Conservation (phyloP, 2,329 filamentous ascomycete genomes). For the Cytospora piceae region DNA sequence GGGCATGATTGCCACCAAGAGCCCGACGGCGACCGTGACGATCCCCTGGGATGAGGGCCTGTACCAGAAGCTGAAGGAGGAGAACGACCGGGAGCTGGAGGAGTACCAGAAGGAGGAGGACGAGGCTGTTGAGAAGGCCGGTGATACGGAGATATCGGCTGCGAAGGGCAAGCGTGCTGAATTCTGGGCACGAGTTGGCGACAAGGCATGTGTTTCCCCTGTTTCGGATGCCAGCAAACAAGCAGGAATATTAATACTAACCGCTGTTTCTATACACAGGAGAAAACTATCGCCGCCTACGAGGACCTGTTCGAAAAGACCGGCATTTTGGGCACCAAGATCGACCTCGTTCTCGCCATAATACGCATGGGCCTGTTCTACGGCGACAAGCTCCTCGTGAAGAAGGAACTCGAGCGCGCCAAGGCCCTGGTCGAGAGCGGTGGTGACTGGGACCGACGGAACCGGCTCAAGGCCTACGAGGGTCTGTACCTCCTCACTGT, state of each 20-base stretch:
- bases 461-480: conserved; percentile 98
- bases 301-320: conserved; percentile 96
- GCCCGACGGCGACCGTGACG: conserved; percentile 64
- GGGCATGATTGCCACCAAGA: conserved; percentile 76
- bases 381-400: conserved; percentile 86
- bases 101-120: conserved; percentile 84
- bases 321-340: conserved; percentile 94
- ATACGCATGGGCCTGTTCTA: conserved; percentile 96
- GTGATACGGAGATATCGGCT: conserved; percentile 91
- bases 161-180: conserved; percentile 94
- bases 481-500: conserved; percentile 91
- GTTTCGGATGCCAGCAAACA: not conserved
- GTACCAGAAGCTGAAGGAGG: conserved; percentile 75
- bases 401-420: conserved; percentile 91
- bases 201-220: conserved; percentile 69
- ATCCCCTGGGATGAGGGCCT: conserved; percentile 90
- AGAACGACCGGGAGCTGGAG: conserved; percentile 79
- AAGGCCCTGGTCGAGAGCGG: conserved; percentile 90
- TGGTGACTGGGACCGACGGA: conserved; percentile 97
- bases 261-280: conserved; percentile 54
- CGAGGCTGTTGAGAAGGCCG: conserved; percentile 92
- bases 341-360: conserved; percentile 94
- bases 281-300: conserved; percentile 90
- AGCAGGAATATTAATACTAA: not conserved
- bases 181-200: conserved; percentile 92